Base-by-base conservation (phyloP, 495 filamentous ascomycete genomes). In the Trichoderma asperelloides region DNA sequence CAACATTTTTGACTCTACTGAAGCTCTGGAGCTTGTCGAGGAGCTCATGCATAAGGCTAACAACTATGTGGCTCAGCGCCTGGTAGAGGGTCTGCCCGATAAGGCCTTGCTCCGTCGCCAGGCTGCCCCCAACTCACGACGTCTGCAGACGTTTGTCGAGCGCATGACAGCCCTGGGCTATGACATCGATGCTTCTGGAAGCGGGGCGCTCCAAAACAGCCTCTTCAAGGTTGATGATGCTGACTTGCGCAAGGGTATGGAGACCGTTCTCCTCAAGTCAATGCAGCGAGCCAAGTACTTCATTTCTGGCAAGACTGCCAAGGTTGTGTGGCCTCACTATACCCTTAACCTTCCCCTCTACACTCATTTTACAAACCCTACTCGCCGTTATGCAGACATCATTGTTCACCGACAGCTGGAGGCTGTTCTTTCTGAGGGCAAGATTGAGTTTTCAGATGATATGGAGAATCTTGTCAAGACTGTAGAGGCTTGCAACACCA, bases 261-360 rank as follows among this genome's bases (percentile, higher is more conserved):
- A 98, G 82, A 97, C 94, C 16, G 77, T 98, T 33, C 82, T 97
- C 23, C 80, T 94, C 71, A 98, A 98, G 79, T 85, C 90, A 60
- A 97, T 97, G 92, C 90, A 91, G 70, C 90, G 93, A 41, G 95
- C 96, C 69, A 97, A 97, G 77, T 98, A 98, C 78, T 94, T 84
- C 72, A 90, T 97, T 70, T 83, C 89, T 27, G 84, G 88, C 71
- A 93, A 89, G 78, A 82, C 86, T 30, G 75, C 85, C 63, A 86
- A 88, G 73, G 89, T 92, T 41, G 83, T 89, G 67, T 87, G 89
- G 74, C 85, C 88, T 65, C 95, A 98, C 75, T 98, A 95, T 77
- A 88, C 92, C 28, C 82, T 97, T 62, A 98, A 98, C 75, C 79
- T 96, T 62, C 93, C 96, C 0, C 81, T 96, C 12, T 98, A 96